A percentile compares a stretch with the other conserved stretches of the same genome.
Evolutionary conservation across 1,139 yeast species (phyloP).

Genomic region (Kodamaea plutei): DNA sequence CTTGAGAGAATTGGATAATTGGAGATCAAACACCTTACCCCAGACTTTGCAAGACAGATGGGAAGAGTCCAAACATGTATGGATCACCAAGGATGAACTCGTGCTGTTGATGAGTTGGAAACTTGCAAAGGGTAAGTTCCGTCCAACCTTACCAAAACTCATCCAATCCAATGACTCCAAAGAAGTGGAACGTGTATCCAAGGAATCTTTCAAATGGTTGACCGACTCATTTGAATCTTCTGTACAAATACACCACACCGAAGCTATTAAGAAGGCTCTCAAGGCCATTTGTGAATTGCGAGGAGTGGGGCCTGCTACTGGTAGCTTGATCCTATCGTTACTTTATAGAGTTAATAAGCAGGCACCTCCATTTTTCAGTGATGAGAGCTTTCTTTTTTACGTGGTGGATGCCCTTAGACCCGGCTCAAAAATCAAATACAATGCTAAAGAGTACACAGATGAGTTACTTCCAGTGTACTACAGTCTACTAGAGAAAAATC

Average conservation of each 20-base stretch:
- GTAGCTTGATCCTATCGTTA: slow-evolving; percentile 40
- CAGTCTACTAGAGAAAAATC: background rate
- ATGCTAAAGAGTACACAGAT: slow-evolving; percentile 37
- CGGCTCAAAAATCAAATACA: slow-evolving; percentile 36
- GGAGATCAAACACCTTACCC: slow-evolving; percentile 33
- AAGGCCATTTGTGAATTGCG: slow-evolving; percentile 30
- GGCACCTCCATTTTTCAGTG: slow-evolving; percentile 49
- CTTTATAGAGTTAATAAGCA: slow-evolving; percentile 17
- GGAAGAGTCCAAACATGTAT: slow-evolving; percentile 17
- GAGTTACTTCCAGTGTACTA: slow-evolving; percentile 26
- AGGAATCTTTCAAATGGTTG: slow-evolving; percentile 24
- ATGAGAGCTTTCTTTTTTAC: slow-evolving; percentile 39
- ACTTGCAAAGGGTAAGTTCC: slow-evolving; percentile 44
- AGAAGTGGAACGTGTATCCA: slow-evolving; percentile 26
- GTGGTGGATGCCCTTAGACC: slow-evolving; percentile 29
- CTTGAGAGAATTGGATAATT: slow-evolving; percentile 31
- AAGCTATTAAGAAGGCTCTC: slow-evolving; percentile 18
- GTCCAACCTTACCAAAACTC: slow-evolving; percentile 42
- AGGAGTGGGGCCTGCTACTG: slow-evolving; percentile 54
- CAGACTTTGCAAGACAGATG: slow-evolving; percentile 16
- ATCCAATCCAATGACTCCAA: slow-evolving; percentile 33
- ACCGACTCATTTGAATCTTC: slow-evolving; percentile 15
- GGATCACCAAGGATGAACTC: slow-evolving; percentile 37
- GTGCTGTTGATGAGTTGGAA: slow-evolving; percentile 47
- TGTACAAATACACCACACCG: slow-evolving; percentile 12